Conservation (phyloP, 2,329 filamentous ascomycete genomes). For the Claviceps sp. region DNA sequence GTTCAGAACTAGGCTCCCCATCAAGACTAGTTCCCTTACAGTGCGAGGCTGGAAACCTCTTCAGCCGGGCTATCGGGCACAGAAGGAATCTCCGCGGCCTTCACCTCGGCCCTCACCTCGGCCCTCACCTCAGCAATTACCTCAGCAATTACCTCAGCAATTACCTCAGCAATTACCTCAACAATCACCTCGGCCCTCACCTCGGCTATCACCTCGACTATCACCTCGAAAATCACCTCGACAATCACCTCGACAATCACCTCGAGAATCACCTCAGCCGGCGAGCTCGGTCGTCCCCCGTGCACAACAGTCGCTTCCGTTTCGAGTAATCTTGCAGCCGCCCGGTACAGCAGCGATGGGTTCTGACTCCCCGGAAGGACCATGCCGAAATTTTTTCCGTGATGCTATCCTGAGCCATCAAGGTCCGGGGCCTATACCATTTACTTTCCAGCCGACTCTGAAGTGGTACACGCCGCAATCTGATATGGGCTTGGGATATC, state of each 20-base stretch:
- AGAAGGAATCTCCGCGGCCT: too few relatives aligned
- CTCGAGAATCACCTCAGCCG: background rate
- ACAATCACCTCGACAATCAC: too few relatives aligned
- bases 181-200: too few relatives aligned
- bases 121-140: too few relatives aligned
- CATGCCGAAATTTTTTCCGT: slow-evolving; percentile 26
- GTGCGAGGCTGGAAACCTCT: slow-evolving; percentile 26
- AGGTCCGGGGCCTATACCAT: slow-evolving; percentile 11
- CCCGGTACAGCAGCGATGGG: slow-evolving; percentile 19
- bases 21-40: slow-evolving; percentile 14
- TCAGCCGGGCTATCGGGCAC: background rate
- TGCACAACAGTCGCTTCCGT: background rate
- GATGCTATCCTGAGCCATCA: slow-evolving; percentile 4
- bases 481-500: slow-evolving; percentile 32
- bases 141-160: too few relatives aligned
- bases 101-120: too few relatives aligned
- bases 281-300: background rate
- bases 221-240: too few relatives aligned
- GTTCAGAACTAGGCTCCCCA: slow-evolving; percentile 23
- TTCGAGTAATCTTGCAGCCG: slow-evolving; percentile 33
- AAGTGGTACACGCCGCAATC: slow-evolving; percentile 38
- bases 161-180: too few relatives aligned
- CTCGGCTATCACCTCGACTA: too few relatives aligned
- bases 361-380: background rate
- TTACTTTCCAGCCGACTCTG: slow-evolving; percentile 31